Conservation (phyloP, 805 yeast species). For the Kuraishia piskuri region DNA sequence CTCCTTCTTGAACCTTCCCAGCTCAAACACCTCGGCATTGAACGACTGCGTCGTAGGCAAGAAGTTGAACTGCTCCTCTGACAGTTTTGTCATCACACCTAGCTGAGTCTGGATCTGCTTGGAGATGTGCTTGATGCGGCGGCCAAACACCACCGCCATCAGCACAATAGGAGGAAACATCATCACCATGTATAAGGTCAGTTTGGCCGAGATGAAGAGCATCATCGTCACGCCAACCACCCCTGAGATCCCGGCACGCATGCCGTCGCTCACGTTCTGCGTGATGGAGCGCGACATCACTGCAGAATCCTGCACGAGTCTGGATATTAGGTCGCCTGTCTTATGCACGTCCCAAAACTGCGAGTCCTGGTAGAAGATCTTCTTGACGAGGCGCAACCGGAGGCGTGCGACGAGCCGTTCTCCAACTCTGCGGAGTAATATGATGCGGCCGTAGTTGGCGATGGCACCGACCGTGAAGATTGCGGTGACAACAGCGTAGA, state of each 20-base stretch:
- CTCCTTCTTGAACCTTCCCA: conserved; percentile 64
- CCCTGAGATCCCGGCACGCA: conserved; percentile 75
- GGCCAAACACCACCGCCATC: conserved; percentile 78
- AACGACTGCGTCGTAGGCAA: conserved; percentile 84
- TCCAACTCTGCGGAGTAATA: conserved; percentile 69
- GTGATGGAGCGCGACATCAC: conserved; percentile 81
- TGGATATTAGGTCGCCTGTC: conserved; percentile 85
- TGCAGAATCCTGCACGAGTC: conserved; percentile 83
- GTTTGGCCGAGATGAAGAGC: conserved; percentile 75
- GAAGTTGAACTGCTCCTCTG: conserved; percentile 86
- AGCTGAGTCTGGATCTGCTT: conserved; percentile 73
- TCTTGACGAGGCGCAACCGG: conserved; percentile 67
- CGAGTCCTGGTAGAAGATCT: conserved; percentile 77
- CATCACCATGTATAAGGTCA: conserved; percentile 73
- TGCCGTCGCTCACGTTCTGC: conserved; percentile 87
- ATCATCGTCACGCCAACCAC: conserved; percentile 86
- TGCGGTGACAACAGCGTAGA: conserved; percentile 51
- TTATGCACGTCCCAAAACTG: conserved; percentile 84
- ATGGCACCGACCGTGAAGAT: conserved; percentile 66
- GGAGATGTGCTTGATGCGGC: conserved; percentile 64
- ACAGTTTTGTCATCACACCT: conserved; percentile 80
- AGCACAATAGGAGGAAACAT: conserved; percentile 77
- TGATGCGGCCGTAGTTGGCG: conserved; percentile 77
- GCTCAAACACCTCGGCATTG: conserved; percentile 75
- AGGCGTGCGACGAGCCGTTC: conserved; percentile 82